Conservation (phyloP, 495 filamentous ascomycete genomes). For the Penicillium simplicissimum region DNA sequence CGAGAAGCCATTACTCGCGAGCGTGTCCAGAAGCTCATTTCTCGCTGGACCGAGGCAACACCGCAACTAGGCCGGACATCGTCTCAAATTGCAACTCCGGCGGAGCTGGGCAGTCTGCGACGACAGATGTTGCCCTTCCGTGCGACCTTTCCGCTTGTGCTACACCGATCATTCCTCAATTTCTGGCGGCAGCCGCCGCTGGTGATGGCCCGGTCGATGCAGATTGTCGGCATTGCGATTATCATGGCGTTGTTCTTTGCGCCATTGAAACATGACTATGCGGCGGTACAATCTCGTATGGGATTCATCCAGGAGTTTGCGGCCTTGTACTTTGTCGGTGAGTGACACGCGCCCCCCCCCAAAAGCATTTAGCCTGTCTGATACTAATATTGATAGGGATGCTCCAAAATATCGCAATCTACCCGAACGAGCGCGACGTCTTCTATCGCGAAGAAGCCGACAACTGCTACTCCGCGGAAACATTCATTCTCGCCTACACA, state of each 20-base stretch:
- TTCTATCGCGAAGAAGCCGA: constrained; percentile 73
- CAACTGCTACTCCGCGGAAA: constrained; percentile 62
- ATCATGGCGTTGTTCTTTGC: constrained; percentile 71
- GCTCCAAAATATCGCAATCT: constrained; percentile 75
- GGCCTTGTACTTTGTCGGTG: constrained; percentile 71
- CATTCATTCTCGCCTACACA: constrained; percentile 69
- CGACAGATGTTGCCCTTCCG: constrained; percentile 60
- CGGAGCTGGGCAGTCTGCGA: constrained; percentile 65
- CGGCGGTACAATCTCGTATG: constrained; percentile 66
- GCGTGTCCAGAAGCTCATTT: constrained; percentile 59
- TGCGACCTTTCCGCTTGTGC: constrained; percentile 62
- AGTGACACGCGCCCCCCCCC: constrained; percentile 26
- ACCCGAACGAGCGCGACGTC: constrained; percentile 66
- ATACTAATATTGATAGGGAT: constrained; percentile 53
- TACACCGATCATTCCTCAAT: constrained; percentile 65
- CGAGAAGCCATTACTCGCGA: constrained; percentile 59
- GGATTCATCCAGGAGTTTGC: constrained; percentile 70
- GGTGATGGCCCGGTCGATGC: constrained; percentile 64
- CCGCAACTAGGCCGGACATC: constrained; percentile 23
- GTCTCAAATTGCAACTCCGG: constrained; percentile 60
- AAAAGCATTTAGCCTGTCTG: background rate
- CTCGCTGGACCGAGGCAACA: constrained; percentile 31
- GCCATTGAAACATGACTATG: constrained; percentile 66
- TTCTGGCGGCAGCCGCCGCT: constrained; percentile 64
- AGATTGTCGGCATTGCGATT: constrained; percentile 65